phyloP scores from a whole-genome alignment of 2,329 filamentous ascomycete genomes.

The Sarocladium oryzae region DNA sequence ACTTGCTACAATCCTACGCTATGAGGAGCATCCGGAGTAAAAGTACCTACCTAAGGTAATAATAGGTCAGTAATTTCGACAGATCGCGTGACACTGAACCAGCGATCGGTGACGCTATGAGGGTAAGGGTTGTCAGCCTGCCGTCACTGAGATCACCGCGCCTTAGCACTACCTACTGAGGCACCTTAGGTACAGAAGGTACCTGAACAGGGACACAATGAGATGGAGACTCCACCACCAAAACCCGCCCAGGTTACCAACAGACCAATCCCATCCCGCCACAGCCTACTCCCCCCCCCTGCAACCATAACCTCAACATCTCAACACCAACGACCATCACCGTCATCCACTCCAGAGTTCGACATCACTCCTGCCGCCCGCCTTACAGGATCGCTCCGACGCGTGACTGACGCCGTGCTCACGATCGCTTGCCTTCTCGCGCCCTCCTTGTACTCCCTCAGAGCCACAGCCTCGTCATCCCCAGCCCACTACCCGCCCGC shows the following conservation, averaged over 20 bases:
- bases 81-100: neutral
- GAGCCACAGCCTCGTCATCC: slow-evolving; percentile 6
- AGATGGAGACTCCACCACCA: slow-evolving; percentile 6
- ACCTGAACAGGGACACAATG: too few species aligned
- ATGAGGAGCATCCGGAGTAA: too few species aligned
- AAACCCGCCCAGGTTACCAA: slow-evolving; percentile 2
- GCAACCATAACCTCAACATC: slow-evolving; percentile 8
- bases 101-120: neutral
- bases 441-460: neutral
- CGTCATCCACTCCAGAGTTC: neutral
- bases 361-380: neutral
- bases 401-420: neutral
- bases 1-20: too few species aligned
- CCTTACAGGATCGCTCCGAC: neutral
- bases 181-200: neutral
- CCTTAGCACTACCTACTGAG: neutral
- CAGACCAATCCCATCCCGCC: slow-evolving; percentile 4
- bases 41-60: too few species aligned
- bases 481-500: slow-evolving; percentile 6
- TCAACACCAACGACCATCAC: slow-evolving; percentile 3
- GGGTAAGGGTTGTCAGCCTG: neutral
- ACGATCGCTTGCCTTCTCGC: neutral
- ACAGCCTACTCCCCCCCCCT: slow-evolving; percentile 8
- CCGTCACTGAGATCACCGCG: slow-evolving; percentile 1
- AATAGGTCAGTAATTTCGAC: too few species aligned